Percentiles rank a stretch among this genome's conserved stretches.
These are phyloP conservation scores for Penicillium frequentans DNA, from an alignment of 2,329 filamentous ascomycete species.

Conservation along the genomic window DNA sequence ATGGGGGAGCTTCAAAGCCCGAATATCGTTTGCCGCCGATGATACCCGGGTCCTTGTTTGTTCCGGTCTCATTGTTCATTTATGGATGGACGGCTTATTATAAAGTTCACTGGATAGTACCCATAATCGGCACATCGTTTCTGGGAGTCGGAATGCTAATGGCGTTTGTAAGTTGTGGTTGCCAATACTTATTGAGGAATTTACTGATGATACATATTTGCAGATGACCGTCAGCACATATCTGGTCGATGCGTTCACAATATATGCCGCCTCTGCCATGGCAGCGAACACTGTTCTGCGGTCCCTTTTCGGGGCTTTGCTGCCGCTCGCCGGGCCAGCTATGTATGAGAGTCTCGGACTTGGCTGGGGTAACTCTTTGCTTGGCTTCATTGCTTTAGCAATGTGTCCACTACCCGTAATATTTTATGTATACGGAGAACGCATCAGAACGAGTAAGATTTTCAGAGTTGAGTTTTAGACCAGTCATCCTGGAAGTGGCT, in stretches of 20 bases:
- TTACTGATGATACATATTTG: neutral
- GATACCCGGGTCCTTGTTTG: constrained; percentile 54
- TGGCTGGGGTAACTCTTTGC: constrained; percentile 54
- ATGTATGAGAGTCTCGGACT: constrained; percentile 50
- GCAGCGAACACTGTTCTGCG: constrained; percentile 58
- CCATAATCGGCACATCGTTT: constrained; percentile 59
- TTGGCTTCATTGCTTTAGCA: constrained; percentile 57
- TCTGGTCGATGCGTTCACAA: constrained; percentile 56
- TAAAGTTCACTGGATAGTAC: constrained; percentile 58
- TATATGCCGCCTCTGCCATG: constrained; percentile 51
- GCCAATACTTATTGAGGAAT: accelerated
- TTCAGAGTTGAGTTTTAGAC: constrained; percentile 7
- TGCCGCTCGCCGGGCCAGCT: constrained; percentile 61
- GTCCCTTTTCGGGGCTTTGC: constrained; percentile 57
- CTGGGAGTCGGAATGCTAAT: constrained; percentile 58
- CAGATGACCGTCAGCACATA: constrained; percentile 50
- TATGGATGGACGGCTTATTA: constrained; percentile 61
- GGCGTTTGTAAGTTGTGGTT: constrained; percentile 43
- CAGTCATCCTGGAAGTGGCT: neutral
- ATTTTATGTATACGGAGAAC: constrained; percentile 38
- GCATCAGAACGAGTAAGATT: constrained; percentile 31
- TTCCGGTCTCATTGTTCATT: constrained; percentile 57
- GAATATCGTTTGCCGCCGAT: constrained; percentile 57
- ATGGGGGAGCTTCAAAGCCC: constrained; percentile 44
- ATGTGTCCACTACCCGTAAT: constrained; percentile 45